phyloP scores from a whole-genome alignment of 1,139 yeast species.

The Diutina scorzettiae region DNA sequence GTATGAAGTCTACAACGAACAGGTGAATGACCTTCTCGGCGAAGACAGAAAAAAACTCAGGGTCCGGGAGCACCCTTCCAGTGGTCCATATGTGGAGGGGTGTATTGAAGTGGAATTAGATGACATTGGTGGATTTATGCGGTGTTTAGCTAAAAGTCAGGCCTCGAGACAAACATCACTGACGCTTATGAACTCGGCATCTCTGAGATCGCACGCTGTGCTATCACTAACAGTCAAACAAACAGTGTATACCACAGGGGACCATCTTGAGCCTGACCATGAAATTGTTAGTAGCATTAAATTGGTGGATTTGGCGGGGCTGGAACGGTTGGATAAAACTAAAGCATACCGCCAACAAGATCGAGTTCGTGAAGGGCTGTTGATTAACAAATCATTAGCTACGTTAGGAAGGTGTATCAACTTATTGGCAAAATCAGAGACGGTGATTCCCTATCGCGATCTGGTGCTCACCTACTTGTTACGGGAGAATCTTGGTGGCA shows the following conservation, averaged over 20 bases:
- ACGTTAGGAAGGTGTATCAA: constrained; percentile 69
- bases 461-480: constrained; percentile 61
- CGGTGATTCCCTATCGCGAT: constrained; percentile 62
- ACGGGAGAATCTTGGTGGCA: constrained; percentile 63
- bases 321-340: constrained; percentile 55
- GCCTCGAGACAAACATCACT: constrained; percentile 50
- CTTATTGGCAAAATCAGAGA: constrained; percentile 29
- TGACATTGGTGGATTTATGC: constrained; percentile 30
- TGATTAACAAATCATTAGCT: constrained; percentile 64
- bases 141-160: constrained; percentile 35
- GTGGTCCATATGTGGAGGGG: constrained; percentile 64
- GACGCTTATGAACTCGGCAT: constrained; percentile 56
- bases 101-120: constrained; percentile 37
- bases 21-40: constrained; percentile 45
- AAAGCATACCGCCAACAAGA: constrained; percentile 52
- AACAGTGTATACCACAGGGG: constrained; percentile 22
- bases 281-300: constrained; percentile 47
- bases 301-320: constrained; percentile 73
- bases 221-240: constrained; percentile 52
- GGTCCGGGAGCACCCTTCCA: constrained; percentile 48
- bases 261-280: constrained; percentile 29
- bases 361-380: constrained; percentile 60
- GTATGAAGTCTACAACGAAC: constrained; percentile 65
- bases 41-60: constrained; percentile 19
- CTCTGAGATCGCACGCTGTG: constrained; percentile 73